phyloP scores from a whole-genome alignment of 768 basidiomycete genomes.

The Trichaptum fuscoviolaceum region DNA sequence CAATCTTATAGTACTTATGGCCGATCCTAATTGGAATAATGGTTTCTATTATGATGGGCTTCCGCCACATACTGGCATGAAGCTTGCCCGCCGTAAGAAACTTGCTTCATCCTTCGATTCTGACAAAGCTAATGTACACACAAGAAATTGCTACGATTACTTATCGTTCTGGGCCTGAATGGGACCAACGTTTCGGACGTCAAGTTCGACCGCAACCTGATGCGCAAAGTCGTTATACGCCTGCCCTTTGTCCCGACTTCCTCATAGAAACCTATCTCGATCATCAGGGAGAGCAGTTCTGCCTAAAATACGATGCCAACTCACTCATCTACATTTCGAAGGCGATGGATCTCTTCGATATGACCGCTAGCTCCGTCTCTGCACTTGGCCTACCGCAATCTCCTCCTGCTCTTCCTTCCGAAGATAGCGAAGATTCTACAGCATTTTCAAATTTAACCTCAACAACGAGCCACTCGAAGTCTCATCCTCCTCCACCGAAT shows the following conservation, averaged over 20 bases:
- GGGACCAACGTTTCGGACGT: slow-evolving; percentile 97
- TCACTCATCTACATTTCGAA: slow-evolving; percentile 98
- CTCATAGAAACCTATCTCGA: slow-evolving; percentile 98
- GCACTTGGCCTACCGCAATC: slow-evolving; percentile 51
- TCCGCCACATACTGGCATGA: slow-evolving; percentile 99
- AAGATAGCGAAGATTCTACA: slow-evolving; percentile 16
- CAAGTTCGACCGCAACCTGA: slow-evolving; percentile 46
- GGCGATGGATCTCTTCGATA: slow-evolving; percentile 99
- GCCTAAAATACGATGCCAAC: slow-evolving; percentile 98
- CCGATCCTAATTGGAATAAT: slow-evolving; percentile 98
- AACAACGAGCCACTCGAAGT: slow-evolving; percentile 49
- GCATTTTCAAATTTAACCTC: slow-evolving; percentile 21
- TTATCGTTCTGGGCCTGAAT: slow-evolving; percentile 97
- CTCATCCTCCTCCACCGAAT: slow-evolving; percentile 66
- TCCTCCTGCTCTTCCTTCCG: slow-evolving; percentile 15
- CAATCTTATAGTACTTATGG: slow-evolving; percentile 80
- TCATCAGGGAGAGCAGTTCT: slow-evolving; percentile 95
- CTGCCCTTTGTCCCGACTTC: slow-evolving; percentile 93
- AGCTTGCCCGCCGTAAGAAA: slow-evolving; percentile 85
- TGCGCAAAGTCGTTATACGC: slow-evolving; percentile 28
- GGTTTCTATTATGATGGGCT: slow-evolving; percentile 94
- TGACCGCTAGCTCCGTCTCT: slow-evolving; percentile 73
- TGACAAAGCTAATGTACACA: slow-evolving; percentile 5
- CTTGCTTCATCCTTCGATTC: slow-evolving; percentile 4
- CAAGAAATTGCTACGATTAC: slow-evolving; percentile 98